phyloP scores from a whole-genome alignment of 2,329 filamentous ascomycete genomes.

The Plectosphaerella cucumerina region DNA sequence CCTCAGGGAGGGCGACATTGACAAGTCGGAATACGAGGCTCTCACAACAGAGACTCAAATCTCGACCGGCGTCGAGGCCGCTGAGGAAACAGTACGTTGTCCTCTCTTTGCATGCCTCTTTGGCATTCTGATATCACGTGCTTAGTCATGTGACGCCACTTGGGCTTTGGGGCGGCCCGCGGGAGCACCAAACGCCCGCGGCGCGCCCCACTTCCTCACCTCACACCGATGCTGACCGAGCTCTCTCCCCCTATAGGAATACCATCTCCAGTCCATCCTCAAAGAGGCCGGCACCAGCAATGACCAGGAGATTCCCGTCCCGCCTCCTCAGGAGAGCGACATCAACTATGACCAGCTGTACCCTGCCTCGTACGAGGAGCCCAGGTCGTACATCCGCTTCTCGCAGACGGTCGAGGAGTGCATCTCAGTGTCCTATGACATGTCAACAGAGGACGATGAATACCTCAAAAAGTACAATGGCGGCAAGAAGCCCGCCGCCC shows the following conservation, averaged over 20 bases:
- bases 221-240: constrained; percentile 22
- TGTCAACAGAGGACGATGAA: constrained; percentile 84
- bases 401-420: constrained; percentile 98
- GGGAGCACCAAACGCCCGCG: too few relatives aligned
- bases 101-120: constrained; percentile 20
- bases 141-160: constrained; percentile 35
- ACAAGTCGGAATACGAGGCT: constrained; percentile 79
- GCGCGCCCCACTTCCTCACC: not conserved
- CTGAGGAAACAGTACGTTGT: constrained; percentile 88
- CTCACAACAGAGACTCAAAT: constrained; percentile 81
- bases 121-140: constrained; percentile 44
- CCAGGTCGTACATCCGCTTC: constrained; percentile 92
- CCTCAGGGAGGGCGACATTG: constrained; percentile 86
- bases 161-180: too few relatives aligned
- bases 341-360: constrained; percentile 90
- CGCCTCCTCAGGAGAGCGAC: constrained; percentile 58
- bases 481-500: constrained; percentile 58
- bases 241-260: constrained; percentile 60
- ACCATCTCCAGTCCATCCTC: constrained; percentile 83
- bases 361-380: constrained; percentile 72
- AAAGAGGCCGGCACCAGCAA: constrained; percentile 51
- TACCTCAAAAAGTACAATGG: constrained; percentile 83
- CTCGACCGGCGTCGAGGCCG: constrained; percentile 94
- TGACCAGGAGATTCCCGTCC: constrained; percentile 61
- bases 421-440: constrained; percentile 85